Evolutionary conservation across 2,329 filamentous ascomycete genomes (phyloP), one percentile per base, ranked within the genome.

Genomic region (Thermomyces lanuginosus): DNA sequence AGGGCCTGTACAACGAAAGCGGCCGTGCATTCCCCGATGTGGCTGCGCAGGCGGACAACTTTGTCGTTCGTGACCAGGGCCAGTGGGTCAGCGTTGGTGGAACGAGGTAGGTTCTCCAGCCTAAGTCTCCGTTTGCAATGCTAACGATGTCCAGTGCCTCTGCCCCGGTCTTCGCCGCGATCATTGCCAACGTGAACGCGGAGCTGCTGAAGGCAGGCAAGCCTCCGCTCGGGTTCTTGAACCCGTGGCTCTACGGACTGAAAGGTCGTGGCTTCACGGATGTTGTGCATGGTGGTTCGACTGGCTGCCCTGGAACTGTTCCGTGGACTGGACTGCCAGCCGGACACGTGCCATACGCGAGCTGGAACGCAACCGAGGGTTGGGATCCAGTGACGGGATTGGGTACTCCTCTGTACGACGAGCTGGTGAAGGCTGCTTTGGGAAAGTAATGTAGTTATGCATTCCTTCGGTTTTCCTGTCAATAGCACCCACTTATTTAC

Each of bases 1-100:
- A 38, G 1, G 56, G 56, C 0, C 33, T 56, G 3, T 65, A 51
- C 34, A 61, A 63, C 26, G 44, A 43, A 37, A 21, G 63, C 6
- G 73, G 72, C 0, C 60, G 72, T 31, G 73, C 53, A 0, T 67
- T 70, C 35, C 71, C 72, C 0, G 72, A 77, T 39, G 56, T 76
- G 8, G 52, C 71, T 1, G 66, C 66, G 5, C 65, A 69, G 37
- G 60, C 58, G 5, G 38, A 45, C 44, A 45, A 48, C 16, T 62
- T 47, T 34, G 30, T 48, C 9, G 46, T 61, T 17, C 43, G 50
- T 25, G 50, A 59, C 28, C 42, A 60, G 24, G 55, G 54, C 1
- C 11, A 21, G 4, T 42, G 41, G 17, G 10, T 36, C 9, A 45
- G 43, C 1, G 56, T 66, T 11, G 56, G 55, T 18, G 66, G 66